Evolutionary conservation across 345 rosid species (phyloP).

Genomic region (Boechera retrofracta): DNA sequence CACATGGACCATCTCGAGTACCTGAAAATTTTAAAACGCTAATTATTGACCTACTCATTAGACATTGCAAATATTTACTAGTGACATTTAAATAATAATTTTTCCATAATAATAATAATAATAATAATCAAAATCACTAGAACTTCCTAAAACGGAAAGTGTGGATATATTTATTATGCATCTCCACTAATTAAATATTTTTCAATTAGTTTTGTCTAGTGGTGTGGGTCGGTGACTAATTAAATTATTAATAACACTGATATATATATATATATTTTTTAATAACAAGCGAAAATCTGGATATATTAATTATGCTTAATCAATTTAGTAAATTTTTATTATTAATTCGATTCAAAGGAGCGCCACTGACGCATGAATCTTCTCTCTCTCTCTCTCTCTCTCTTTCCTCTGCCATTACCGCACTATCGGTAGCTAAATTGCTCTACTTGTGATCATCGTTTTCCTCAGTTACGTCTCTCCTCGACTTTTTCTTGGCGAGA

Average conservation of each 20-base stretch:
- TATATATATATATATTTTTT: background rate
- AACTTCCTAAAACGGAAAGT: conserved; percentile 6
- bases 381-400: conserved; percentile 9
- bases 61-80: background rate
- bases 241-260: background rate
- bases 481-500: conserved; percentile 26
- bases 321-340: background rate
- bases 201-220: background rate
- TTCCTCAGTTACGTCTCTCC: conserved; percentile 31
- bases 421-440: conserved; percentile 31
- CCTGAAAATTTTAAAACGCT: background rate
- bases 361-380: conserved; percentile 40
- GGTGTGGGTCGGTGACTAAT: conserved; percentile 27
- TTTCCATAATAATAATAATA: no score
- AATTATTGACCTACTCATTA: conserved; percentile 9
- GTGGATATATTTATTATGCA: background rate
- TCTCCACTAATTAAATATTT: background rate
- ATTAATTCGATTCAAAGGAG: conserved; percentile 29
- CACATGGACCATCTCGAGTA: conserved; percentile 20
- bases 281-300: background rate
- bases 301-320: conserved; percentile 6
- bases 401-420: conserved; percentile 32
- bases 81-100: no score
- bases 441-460: conserved; percentile 34
- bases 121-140: background rate